Evolutionary conservation across 2,329 filamentous ascomycete species (phyloP), one percentile per base, ranked within the genome.

Genomic region (Beauveria rudraprayagi): DNA sequence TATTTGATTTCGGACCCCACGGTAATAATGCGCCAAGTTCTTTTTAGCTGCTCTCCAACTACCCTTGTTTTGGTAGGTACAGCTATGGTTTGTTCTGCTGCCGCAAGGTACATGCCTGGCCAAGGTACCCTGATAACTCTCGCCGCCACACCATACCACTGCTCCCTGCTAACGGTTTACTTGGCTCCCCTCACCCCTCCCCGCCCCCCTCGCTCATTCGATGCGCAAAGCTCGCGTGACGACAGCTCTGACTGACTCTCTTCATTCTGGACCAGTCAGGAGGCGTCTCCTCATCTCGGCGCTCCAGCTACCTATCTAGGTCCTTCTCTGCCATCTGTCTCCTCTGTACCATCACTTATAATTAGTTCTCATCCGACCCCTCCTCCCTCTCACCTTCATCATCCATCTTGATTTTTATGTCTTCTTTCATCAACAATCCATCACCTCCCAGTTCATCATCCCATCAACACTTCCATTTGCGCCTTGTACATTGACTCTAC

Each of bases 341-440:
- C 47, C 51, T 50, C 56, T 60, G 59, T 26, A 34, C 46, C 28
- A 30, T 51, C 48, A 52, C 54, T 57, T 63, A 63, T 63, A 63
- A 60, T 44, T 60, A 56, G 28, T 60, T 61, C 59, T 47, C 47
- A 52, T 44, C 55, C 41, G 8, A 57, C 56, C 62, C 60, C 62
- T 53, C 56, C 47, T 58, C 47, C 37, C 26, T 51, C 30, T 44
- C 60, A 58, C 30, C 47, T 61, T 48, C 54, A 51, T 48, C 60
- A 58, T 62, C 26, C 50, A 24, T 55, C 55, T 48, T 28, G 40
- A 55, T 19, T 22, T 17, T 5, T 7, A 19, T 26, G 22, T 19
- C 30, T 47, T 61, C 19, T 22, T 51, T 30, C 61, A 64, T 65
- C 63, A 56, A 61, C 62, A 54, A 41, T 56, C 54, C 59, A 61